Percentiles rank a stretch among this genome's conserved stretches.
phyloP scores from a whole-genome alignment of 2,329 filamentous ascomycete species.

The Diplodia seriata region DNA sequence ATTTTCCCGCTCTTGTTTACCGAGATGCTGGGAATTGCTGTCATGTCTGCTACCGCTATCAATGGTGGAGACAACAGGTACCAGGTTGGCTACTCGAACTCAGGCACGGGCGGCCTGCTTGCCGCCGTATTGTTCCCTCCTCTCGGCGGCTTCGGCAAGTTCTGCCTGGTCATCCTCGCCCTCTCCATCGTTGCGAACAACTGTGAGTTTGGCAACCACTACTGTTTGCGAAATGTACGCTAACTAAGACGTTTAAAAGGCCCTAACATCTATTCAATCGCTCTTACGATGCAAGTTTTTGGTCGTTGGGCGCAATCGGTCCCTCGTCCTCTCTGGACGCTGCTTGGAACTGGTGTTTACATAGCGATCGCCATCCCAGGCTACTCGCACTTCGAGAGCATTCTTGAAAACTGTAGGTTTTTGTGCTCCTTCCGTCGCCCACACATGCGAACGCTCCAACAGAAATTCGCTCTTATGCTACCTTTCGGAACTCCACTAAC shows the following conservation, averaged over 20 bases:
- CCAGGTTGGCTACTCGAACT: slow-evolving; percentile 59
- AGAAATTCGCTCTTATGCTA: background rate
- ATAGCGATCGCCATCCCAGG: slow-evolving; percentile 74
- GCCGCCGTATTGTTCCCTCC: slow-evolving; percentile 68
- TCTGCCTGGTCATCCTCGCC: slow-evolving; percentile 72
- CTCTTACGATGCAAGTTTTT: slow-evolving; percentile 71
- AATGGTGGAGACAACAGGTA: slow-evolving; percentile 64
- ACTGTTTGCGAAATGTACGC: background rate
- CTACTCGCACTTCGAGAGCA: slow-evolving; percentile 50
- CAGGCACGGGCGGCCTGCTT: slow-evolving; percentile 71
- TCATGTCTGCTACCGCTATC: slow-evolving; percentile 68
- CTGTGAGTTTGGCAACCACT: slow-evolving; percentile 31
- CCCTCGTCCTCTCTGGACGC: slow-evolving; percentile 72
- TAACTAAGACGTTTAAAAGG: slow-evolving; percentile 37
- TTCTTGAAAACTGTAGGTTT: slow-evolving; percentile 26
- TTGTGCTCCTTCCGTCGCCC: background rate
- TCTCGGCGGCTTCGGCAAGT: slow-evolving; percentile 72
- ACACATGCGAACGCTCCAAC: background rate
- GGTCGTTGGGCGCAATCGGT: slow-evolving; percentile 64
- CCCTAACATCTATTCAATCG: slow-evolving; percentile 71
- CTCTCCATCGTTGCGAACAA: slow-evolving; percentile 74
- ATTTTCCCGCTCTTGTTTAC: slow-evolving; percentile 76
- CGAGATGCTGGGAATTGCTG: slow-evolving; percentile 73
- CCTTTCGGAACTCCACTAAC: slow-evolving; percentile 44
- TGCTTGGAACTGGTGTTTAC: slow-evolving; percentile 67